Evolutionary conservation across 2,329 filamentous ascomycete genomes (phyloP), one percentile per base, ranked within the genome.

Genomic region (Colletotrichum chrysophilum): DNA sequence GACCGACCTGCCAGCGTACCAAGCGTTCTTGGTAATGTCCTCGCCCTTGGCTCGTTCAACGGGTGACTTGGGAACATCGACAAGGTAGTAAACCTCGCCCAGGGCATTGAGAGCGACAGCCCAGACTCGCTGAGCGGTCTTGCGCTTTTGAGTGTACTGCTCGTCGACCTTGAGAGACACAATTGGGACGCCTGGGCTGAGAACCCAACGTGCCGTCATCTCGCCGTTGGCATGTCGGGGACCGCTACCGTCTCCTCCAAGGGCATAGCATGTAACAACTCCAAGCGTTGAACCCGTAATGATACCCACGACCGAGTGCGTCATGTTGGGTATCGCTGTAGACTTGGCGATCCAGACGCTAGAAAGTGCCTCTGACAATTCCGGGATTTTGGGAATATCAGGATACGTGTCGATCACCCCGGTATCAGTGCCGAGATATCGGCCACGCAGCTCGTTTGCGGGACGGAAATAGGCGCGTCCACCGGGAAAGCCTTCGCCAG

Each of bases 21-120:
- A 98, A 16, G 95, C 94, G 76, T 92, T 86, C 76, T 90, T 91
- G 75, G 93, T 91, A 18, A 89, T 81, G 71, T 94, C 89, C 43
- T 93, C 88, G 4, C 85, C 83, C 77, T 86, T 89, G 43, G 84
- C 83, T 71, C 89, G 88, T 36, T 88, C 86, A 9, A 77, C 18
- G 9, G 90, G 87, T 24, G 89, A 86, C 43, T 89, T 88, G 0
- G 95, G 95, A 8, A 93, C 88, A 65, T 95, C 92, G 2, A 91
- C 94, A 2, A 98, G 87, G 79, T 96, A 98, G 83, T 94, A 98
- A 0, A 98, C 88, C 83, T 99, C 97, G 2, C 97, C 97, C 10
- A 99, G 88, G 0, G 97, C 96, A 82, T 99, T 99, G 68, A 99
- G 85, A n/a, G 92, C 95, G 56, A 96, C 93, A n/a, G 95, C 95